Conservation (phyloP, 1,284 basidiomycete genomes). For the Trichosporon asahii region DNA sequence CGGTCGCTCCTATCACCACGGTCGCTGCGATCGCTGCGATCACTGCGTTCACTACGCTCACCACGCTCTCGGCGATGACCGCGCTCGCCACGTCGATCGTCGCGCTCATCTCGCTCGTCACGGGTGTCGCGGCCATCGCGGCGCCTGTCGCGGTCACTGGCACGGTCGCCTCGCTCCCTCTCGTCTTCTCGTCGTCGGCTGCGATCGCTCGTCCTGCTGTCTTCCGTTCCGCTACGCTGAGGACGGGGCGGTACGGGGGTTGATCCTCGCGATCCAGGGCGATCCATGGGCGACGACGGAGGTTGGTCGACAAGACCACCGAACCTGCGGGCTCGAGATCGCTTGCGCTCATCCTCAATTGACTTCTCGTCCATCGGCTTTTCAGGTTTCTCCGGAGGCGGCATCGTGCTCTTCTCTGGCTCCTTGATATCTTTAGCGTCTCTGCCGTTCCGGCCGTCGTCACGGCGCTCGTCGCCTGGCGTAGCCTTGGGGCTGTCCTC, state of each 20-base stretch:
- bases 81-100: neutral
- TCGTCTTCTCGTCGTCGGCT: slow-evolving; percentile 27
- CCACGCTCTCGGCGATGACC: neutral
- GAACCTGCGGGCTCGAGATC: slow-evolving; percentile 39
- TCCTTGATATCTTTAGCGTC: slow-evolving; percentile 3
- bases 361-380: slow-evolving; percentile 33
- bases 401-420: neutral
- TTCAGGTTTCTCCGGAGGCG: slow-evolving; percentile 15
- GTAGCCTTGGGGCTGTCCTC: neutral
- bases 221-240: slow-evolving; percentile 38
- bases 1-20: slow-evolving; percentile 10
- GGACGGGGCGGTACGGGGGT: slow-evolving; percentile 13
- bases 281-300: neutral
- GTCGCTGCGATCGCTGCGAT: slow-evolving; percentile 12
- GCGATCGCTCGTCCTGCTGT: slow-evolving; percentile 38
- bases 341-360: slow-evolving; percentile 38
- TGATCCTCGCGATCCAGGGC: slow-evolving; percentile 11
- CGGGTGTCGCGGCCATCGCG: slow-evolving; percentile 7
- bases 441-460: neutral
- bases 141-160: slow-evolving; percentile 13
- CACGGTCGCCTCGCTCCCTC: slow-evolving; percentile 15
- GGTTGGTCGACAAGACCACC: slow-evolving; percentile 28
- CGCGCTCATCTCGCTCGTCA: slow-evolving; percentile 4
- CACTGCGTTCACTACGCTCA: slow-evolving; percentile 8
- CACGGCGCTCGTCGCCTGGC: neutral